Percentiles rank a stretch among this genome's conserved stretches.
Evolutionary conservation across 495 filamentous ascomycete species (phyloP).

Genomic region (Talaromyces proteolyticus): DNA sequence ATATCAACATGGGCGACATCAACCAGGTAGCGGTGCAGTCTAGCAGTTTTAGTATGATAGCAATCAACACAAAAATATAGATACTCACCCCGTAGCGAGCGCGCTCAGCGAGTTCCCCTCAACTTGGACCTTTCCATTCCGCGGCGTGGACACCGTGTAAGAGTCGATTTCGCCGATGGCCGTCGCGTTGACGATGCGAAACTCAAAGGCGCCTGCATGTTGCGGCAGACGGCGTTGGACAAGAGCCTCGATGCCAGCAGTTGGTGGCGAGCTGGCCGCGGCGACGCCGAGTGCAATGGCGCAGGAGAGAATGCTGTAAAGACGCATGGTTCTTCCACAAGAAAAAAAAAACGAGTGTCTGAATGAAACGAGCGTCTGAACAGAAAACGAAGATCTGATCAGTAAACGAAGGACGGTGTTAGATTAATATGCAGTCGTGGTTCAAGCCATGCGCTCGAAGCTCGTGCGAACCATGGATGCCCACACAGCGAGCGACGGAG

Average conservation of each 20-base stretch:
- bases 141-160: conserved; percentile 30
- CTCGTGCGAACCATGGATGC: too few species aligned
- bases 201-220: conserved; percentile 34
- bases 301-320: not conserved
- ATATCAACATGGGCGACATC: conserved; percentile 42
- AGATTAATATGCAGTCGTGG: too few species aligned
- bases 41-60: conserved; percentile 6
- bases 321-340: not conserved
- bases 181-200: conserved; percentile 21
- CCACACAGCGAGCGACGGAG: too few species aligned
- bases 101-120: conserved; percentile 39
- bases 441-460: too few species aligned
- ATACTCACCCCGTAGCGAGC: conserved; percentile 36
- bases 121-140: conserved; percentile 36
- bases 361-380: too few species aligned
- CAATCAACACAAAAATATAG: not conserved
- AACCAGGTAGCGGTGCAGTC: conserved; percentile 44
- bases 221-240: conserved; percentile 39
- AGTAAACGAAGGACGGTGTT: too few species aligned
- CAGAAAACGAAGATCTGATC: too few species aligned
- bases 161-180: conserved; percentile 20
- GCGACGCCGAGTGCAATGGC: not conserved
- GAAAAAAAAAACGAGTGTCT: too few species aligned
- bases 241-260: conserved; percentile 37
- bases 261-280: conserved; percentile 13